Evolutionary conservation across 2,329 filamentous ascomycete genomes (phyloP).

Genomic region (Colletotrichum viniferum): DNA sequence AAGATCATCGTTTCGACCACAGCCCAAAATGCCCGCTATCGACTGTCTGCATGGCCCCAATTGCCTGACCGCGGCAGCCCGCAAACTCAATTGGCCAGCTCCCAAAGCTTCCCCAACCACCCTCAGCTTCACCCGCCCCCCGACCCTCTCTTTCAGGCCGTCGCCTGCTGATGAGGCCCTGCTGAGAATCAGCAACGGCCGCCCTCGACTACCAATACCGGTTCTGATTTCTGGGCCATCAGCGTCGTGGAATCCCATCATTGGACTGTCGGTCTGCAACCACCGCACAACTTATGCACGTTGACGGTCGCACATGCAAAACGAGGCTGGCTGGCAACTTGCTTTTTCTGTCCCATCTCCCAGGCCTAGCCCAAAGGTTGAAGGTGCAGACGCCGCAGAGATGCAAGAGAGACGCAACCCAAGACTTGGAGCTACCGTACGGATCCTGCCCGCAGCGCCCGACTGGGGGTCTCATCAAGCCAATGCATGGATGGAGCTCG

Average conservation of each 20-base stretch:
- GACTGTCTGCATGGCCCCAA: constrained; percentile 16
- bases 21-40: constrained; percentile 18
- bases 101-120: constrained; percentile 15
- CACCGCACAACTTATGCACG: constrained; percentile 17
- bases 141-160: neutral
- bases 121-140: constrained; percentile 2
- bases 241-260: constrained; percentile 36
- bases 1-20: constrained; percentile 13
- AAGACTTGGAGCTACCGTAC: neutral
- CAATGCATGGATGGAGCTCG: neutral
- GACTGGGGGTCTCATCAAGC: constrained; percentile 1
- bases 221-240: constrained; percentile 11
- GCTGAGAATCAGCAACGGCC: neutral
- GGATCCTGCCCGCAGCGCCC: constrained; percentile 15
- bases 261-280: constrained; percentile 23
- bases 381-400: neutral
- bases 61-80: neutral
- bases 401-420: neutral
- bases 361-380: neutral
- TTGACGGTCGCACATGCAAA: constrained; percentile 18
- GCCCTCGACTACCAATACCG: neutral
- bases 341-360: neutral
- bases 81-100: constrained; percentile 11
- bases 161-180: neutral
- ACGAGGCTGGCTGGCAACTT: constrained; percentile 16